phyloP scores from a whole-genome alignment of 2,329 filamentous ascomycete genomes.

The Fusarium sp. region DNA sequence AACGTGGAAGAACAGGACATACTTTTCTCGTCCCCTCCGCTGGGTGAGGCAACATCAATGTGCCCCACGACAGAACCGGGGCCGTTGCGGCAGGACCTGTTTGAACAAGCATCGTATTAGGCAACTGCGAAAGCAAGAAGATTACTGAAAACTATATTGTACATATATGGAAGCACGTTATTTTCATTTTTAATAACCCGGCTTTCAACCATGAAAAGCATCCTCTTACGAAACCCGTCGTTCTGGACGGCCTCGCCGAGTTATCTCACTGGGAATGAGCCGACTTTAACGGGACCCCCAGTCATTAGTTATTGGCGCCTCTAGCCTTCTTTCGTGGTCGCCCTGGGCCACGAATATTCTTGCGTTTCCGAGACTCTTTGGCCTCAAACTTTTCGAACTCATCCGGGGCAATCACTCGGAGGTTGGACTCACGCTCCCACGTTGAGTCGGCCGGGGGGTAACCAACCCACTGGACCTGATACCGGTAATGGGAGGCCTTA shows the following conservation, averaged over 20 bases:
- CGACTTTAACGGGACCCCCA: neutral
- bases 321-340: slow-evolving; percentile 39
- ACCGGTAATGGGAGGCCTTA: slow-evolving; percentile 27
- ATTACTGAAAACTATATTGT: neutral
- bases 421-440: slow-evolving; percentile 34
- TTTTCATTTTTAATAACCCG: neutral
- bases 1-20: neutral
- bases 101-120: neutral
- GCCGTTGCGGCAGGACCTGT: neutral
- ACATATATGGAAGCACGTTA: neutral
- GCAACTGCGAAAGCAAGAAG: neutral
- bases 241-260: neutral
- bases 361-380: slow-evolving; percentile 36
- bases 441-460: slow-evolving; percentile 34
- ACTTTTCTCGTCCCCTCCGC: neutral
- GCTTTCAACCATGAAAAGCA: neutral
- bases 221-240: neutral
- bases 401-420: slow-evolving; percentile 33
- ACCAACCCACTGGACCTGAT: slow-evolving; percentile 41
- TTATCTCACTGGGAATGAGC: neutral
- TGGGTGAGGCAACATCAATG: neutral
- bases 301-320: neutral
- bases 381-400: slow-evolving; percentile 39
- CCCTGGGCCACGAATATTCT: slow-evolving; percentile 29
- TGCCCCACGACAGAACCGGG: neutral